These are phyloP conservation scores for Candida buenavistaensis DNA, from an alignment of 1,139 yeast species.

Conservation along the genomic window DNA sequence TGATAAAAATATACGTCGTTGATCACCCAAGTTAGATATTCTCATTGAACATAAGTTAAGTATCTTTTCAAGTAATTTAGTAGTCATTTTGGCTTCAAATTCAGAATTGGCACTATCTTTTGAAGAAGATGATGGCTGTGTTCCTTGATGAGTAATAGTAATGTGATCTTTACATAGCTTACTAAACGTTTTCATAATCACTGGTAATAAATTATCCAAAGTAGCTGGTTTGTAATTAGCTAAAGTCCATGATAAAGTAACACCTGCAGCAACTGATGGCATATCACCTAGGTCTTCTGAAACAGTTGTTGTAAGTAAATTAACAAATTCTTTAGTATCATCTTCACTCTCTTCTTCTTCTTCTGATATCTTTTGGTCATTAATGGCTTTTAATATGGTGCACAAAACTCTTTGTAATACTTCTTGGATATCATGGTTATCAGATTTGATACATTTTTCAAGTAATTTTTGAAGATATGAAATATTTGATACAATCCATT, in stretches of 20 bases:
- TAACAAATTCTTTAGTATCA: conserved; percentile 60
- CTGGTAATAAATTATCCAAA: conserved; percentile 71
- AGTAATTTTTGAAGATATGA: conserved; percentile 68
- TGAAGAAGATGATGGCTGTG: conserved; percentile 26
- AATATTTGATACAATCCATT: conserved; percentile 76
- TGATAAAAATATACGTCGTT: conserved; percentile 83
- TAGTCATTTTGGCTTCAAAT: conserved; percentile 76
- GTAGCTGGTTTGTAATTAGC: conserved; percentile 72
- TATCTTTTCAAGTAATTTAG: conserved; percentile 72
- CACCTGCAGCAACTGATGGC: conserved; percentile 89
- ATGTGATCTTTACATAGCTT: conserved; percentile 89
- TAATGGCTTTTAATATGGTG: conserved; percentile 64
- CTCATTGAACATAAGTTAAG: conserved; percentile 78
- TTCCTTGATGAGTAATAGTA: conserved; percentile 60
- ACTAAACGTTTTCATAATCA: conserved; percentile 82
- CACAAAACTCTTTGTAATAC: conserved; percentile 74
- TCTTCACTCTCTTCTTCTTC: conserved; percentile 52
- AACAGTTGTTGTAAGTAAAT: conserved; percentile 63
- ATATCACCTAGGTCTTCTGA: conserved; percentile 82
- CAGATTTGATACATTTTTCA: conserved; percentile 81
- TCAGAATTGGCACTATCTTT: conserved; percentile 38
- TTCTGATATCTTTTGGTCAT: conserved; percentile 44
- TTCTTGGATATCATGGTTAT: conserved; percentile 82
- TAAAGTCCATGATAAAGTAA: conserved; percentile 80
- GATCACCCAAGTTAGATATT: conserved; percentile 86